Percentiles rank a stretch among this genome's conserved stretches.
phyloP scores from a whole-genome alignment of 129 eudicot genomes.

The Mikania micrantha region DNA sequence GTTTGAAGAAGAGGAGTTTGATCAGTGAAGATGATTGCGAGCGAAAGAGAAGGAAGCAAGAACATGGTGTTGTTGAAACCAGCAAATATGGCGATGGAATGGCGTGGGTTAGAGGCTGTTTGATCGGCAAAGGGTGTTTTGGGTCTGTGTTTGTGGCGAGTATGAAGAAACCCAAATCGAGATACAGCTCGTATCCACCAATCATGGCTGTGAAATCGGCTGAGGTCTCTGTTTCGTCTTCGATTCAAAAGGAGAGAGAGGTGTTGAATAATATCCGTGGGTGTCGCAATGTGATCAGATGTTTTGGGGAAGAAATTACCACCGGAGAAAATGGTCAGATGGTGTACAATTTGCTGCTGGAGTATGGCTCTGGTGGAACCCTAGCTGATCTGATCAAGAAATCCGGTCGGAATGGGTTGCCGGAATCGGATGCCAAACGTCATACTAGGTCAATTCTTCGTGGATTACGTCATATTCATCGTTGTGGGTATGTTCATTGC shows the following conservation, averaged over 20 bases:
- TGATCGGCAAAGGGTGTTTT: slow-evolving; percentile 71
- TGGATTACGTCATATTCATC: slow-evolving; percentile 48
- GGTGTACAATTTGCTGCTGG: slow-evolving; percentile 44
- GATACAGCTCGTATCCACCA: slow-evolving; percentile 47
- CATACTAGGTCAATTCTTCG: slow-evolving; percentile 45
- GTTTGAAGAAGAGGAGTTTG: slow-evolving; percentile 17
- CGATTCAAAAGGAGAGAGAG: slow-evolving; percentile 66
- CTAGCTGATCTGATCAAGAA: slow-evolving; percentile 50
- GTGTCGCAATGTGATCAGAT: slow-evolving; percentile 43
- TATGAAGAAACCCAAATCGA: slow-evolving; percentile 57
- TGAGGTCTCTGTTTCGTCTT: slow-evolving; percentile 61
- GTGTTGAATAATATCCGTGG: slow-evolving; percentile 43
- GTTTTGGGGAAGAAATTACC: slow-evolving; percentile 73
- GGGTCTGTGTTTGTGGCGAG: slow-evolving; percentile 73
- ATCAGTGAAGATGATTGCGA: slow-evolving; percentile 8
- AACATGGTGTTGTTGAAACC: not conserved
- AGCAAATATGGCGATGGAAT: slow-evolving; percentile 73
- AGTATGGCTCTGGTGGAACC: slow-evolving; percentile 67
- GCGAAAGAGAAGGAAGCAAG: not conserved
- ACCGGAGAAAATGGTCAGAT: slow-evolving; percentile 42
- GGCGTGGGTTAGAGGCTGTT: slow-evolving; percentile 62
- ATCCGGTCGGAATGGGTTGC: slow-evolving; percentile 39
- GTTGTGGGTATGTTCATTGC: slow-evolving; percentile 60
- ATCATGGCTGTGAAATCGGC: slow-evolving; percentile 88
- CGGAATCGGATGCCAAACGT: slow-evolving; percentile 40